Percentiles rank a stretch among this genome's conserved stretches.
Conservation (phyloP, 2,329 filamentous ascomycete genomes). For the Aspergillus nomiae region DNA sequence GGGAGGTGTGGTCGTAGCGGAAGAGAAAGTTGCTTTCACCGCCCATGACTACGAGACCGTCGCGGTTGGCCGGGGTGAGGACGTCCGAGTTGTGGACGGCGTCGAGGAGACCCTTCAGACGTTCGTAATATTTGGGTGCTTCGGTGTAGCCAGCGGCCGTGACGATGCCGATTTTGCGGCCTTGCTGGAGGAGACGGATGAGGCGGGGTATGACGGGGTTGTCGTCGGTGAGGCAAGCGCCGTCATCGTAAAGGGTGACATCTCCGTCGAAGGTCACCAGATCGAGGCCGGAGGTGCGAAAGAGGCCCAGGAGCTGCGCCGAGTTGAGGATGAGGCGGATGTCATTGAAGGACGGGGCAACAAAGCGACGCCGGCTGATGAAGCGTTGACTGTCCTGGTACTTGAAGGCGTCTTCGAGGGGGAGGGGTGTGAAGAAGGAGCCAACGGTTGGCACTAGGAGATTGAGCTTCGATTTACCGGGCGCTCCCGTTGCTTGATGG, state of each 20-base stretch:
- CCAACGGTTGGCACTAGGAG: constrained; percentile 88
- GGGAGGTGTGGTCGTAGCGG: constrained; percentile 66
- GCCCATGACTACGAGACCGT: constrained; percentile 86
- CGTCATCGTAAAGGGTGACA: constrained; percentile 93
- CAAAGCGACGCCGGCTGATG: constrained; percentile 89
- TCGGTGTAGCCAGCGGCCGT: constrained; percentile 95
- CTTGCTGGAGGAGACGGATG: constrained; percentile 70
- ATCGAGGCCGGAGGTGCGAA: constrained; percentile 70
- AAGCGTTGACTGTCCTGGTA: constrained; percentile 83
- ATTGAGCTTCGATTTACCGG: constrained; percentile 83
- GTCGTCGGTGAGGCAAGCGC: constrained; percentile 71
- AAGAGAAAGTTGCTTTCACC: constrained; percentile 97
- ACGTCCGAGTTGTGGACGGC: constrained; percentile 65
- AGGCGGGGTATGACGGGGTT: constrained; percentile 76
- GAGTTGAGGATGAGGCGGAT: constrained; percentile 91
- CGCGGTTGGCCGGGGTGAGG: constrained; percentile 68
- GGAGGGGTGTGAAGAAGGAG: constrained; percentile 88
- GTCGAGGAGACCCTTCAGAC: constrained; percentile 83
- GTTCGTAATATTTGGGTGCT: constrained; percentile 79
- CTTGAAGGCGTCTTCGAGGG: constrained; percentile 85
- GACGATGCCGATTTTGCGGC: constrained; percentile 89
- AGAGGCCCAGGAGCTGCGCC: constrained; percentile 90
- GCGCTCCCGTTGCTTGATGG: constrained; percentile 66
- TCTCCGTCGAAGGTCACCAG: constrained; percentile 97
- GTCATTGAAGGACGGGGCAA: constrained; percentile 96